A percentile compares a stretch with the other conserved stretches of the same genome.
These are phyloP conservation scores for Chrysanthemum makinoi DNA, from an alignment of 129 eudicot species.

Conservation along the genomic window DNA sequence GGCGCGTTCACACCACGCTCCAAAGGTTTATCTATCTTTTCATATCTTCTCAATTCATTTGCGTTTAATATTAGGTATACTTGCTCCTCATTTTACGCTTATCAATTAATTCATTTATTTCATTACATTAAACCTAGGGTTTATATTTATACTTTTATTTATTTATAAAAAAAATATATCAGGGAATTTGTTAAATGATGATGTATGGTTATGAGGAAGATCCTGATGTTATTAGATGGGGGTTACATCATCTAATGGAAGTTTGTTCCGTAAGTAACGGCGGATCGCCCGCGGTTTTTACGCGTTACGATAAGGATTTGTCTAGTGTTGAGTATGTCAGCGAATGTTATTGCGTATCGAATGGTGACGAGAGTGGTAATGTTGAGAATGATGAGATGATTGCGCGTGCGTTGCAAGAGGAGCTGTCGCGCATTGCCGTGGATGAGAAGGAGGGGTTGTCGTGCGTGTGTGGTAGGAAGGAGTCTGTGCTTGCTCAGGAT, in stretches of 20 bases:
- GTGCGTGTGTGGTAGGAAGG: conserved; percentile 27
- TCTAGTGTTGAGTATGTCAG: conserved; percentile 53
- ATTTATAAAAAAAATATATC: background rate
- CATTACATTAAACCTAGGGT: conserved; percentile 5
- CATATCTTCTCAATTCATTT: too few species aligned
- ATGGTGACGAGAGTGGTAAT: conserved; percentile 36
- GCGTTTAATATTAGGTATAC: too few species aligned
- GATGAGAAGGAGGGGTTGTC: conserved; percentile 37
- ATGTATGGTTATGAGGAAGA: conserved; percentile 31
- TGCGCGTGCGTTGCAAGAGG: conserved; percentile 69
- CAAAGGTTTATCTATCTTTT: too few species aligned
- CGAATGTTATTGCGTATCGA: conserved; percentile 46
- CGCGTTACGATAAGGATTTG: conserved; percentile 46
- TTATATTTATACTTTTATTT: background rate
- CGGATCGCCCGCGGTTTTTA: conserved; percentile 48
- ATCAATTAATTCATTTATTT: background rate
- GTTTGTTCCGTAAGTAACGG: conserved; percentile 46
- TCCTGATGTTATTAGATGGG: conserved; percentile 69
- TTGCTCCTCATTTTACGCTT: too few species aligned
- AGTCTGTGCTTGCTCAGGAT: conserved; percentile 46
- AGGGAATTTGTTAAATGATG: background rate
- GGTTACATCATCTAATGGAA: conserved; percentile 58
- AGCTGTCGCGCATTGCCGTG: conserved; percentile 42
- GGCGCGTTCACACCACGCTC: conserved; percentile 30
- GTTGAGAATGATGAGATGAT: conserved; percentile 67